Evolutionary conservation across 495 filamentous ascomycete genomes (phyloP).

Genomic region (Penicillium atrosanguineum): DNA sequence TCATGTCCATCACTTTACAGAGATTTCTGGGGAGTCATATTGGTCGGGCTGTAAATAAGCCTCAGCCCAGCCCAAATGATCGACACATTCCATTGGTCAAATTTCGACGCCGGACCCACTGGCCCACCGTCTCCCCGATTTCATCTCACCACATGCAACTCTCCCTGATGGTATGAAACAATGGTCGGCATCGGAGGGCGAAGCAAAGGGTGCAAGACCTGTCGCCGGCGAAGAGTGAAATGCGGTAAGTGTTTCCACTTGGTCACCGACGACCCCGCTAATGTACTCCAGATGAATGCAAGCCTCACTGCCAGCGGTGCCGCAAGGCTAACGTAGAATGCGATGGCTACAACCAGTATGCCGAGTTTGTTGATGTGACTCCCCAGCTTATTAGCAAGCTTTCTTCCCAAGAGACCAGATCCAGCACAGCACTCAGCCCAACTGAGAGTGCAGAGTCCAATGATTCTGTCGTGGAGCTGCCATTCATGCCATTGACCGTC

Average conservation of each 20-base stretch:
- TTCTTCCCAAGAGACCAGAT: background rate
- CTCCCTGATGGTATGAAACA: background rate
- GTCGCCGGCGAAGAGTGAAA: constrained; percentile 25
- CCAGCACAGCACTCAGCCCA: background rate
- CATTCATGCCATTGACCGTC: constrained; percentile 1
- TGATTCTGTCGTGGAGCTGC: background rate
- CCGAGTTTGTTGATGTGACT: constrained; percentile 14
- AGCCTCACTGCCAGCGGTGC: constrained; percentile 23
- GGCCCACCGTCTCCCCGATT: background rate
- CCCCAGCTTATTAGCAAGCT: background rate
- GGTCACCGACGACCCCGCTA: background rate
- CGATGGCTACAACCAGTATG: constrained; percentile 18
- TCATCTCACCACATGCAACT: background rate
- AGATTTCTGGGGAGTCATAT: background rate
- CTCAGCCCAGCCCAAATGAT: no score
- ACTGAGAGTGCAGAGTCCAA: background rate
- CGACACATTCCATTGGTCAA: background rate
- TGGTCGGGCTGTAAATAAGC: no score
- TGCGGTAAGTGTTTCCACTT: constrained; percentile 12
- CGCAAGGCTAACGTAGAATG: constrained; percentile 18
- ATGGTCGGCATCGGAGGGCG: constrained; percentile 19
- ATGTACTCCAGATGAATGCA: constrained; percentile 19
- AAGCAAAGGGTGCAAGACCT: constrained; percentile 27
- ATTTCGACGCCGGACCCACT: background rate
- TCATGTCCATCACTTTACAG: background rate